Conservation (phyloP, 2,329 filamentous ascomycete species). For the Aspergillus sp. region DNA sequence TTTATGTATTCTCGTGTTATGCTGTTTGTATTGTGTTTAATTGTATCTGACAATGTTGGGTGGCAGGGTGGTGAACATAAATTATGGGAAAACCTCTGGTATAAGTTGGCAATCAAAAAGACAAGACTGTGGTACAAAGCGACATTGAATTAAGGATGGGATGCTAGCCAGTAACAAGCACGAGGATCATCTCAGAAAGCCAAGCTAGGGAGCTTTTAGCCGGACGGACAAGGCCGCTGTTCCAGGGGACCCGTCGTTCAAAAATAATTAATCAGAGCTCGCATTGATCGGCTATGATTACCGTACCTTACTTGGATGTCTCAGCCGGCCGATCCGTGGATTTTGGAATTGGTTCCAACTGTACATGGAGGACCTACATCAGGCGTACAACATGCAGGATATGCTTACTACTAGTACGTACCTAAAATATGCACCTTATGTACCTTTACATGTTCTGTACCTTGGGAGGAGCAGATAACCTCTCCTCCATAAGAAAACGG, state of each 20-base stretch:
- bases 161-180: slow-evolving; percentile 14
- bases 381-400: too few species aligned
- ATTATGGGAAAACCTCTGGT: too few species aligned
- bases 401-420: too few species aligned
- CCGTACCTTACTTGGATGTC: neutral
- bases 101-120: slow-evolving; percentile 9
- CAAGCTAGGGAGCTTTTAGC: slow-evolving; percentile 9
- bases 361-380: too few species aligned
- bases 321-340: too few species aligned
- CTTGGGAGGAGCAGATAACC: too few species aligned
- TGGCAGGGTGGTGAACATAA: neutral
- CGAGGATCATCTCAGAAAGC: slow-evolving; percentile 12
- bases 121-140: neutral
- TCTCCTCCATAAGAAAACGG: too few species aligned
- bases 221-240: neutral
- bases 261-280: neutral
- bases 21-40: too few species aligned
- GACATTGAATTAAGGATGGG: slow-evolving; percentile 17
- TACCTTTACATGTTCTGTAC: neutral
- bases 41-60: too few species aligned
- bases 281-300: slow-evolving; percentile 2
- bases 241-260: slow-evolving; percentile 1
- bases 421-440: too few species aligned
- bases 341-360: too few species aligned
- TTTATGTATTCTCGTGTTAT: neutral